These are phyloP conservation scores for Giardia duodenalis DNA, from an alignment of 208 protist genomes.

Conservation along the genomic window DNA sequence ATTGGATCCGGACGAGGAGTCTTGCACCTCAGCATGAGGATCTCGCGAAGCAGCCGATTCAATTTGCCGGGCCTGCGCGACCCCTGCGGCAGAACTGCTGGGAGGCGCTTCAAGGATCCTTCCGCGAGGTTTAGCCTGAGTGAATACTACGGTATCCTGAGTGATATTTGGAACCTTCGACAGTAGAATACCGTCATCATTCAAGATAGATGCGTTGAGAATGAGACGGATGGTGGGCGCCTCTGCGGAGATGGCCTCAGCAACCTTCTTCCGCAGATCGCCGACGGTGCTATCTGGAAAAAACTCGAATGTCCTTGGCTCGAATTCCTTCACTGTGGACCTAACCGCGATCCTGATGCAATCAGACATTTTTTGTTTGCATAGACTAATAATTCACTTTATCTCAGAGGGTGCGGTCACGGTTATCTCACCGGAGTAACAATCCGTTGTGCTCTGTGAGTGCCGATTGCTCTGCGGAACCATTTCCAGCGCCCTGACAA, in stretches of 20 bases:
- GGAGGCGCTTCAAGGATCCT: background rate
- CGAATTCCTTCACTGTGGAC: background rate
- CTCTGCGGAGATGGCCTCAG: background rate
- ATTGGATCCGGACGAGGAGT: background rate
- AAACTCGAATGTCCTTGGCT: background rate
- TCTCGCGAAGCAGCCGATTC: background rate
- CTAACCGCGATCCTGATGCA: too few relatives aligned
- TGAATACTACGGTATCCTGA: background rate
- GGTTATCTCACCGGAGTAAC: too few relatives aligned
- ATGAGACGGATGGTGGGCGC: background rate
- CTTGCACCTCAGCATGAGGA: background rate
- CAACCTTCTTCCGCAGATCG: background rate
- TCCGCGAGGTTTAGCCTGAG: background rate
- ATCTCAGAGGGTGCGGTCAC: too few relatives aligned
- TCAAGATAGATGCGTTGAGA: background rate
- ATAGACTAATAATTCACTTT: too few relatives aligned
- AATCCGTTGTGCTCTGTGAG: too few relatives aligned
- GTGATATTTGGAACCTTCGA: background rate
- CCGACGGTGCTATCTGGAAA: background rate
- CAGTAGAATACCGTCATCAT: background rate
- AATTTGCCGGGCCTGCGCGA: background rate
- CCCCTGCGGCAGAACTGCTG: background rate
- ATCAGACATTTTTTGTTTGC: too few relatives aligned
- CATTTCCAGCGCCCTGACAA: too few relatives aligned
- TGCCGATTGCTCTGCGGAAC: too few relatives aligned